Evolutionary conservation across 805 yeast species (phyloP), one percentile per base, ranked within the genome.

Genomic region (Kluyveromyces starmeri): DNA sequence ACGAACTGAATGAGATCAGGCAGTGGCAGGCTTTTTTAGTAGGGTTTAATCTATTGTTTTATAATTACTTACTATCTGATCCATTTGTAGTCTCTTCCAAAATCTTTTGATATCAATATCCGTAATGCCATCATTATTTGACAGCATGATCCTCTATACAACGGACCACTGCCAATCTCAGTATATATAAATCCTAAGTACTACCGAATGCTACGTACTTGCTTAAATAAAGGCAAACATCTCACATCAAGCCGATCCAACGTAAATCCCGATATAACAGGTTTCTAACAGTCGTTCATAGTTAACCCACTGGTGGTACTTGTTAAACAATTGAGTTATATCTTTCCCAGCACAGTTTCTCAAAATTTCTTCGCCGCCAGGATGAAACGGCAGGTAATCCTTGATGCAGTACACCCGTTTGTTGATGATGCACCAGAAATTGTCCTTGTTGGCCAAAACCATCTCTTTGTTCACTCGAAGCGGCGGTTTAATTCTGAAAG

Each of bases 321-420:
- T 75, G 55, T 78, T 74, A 50, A 89, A 89, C 40, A 83, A 50
- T 2, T 59, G 45, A 1, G 95, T 84, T 1, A 89, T 92, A 53
- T 89, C 96, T 32, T 67, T 65, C 0, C 96, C 96, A 1, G 94
- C 92, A 48, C 81, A 73, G 18, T 39, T 3, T 33, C 74, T 70
- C 73, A 83, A 64, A 27, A 89, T 61, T 49, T 85, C 83, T 5
- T 73, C 75, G 2, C 98, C 98, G 22, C 98, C 98, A 0, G 98
- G 98, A 46, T 89, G 98, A 55, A 77, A 92, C 36, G 72, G 64
- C 22, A 92, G 51, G 55, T 92, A 89, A 9, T 81, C 76, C 1
- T 96, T 77, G n/a, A 89, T 65, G 50, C 88, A 84, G 62, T 83
- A 89, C 2, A 89, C 94, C 47, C 74, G 80, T 4, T 86, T 83